These are phyloP conservation scores for Fusarium domesticum DNA, from an alignment of 2,329 filamentous ascomycete species.

Conservation along the genomic window DNA sequence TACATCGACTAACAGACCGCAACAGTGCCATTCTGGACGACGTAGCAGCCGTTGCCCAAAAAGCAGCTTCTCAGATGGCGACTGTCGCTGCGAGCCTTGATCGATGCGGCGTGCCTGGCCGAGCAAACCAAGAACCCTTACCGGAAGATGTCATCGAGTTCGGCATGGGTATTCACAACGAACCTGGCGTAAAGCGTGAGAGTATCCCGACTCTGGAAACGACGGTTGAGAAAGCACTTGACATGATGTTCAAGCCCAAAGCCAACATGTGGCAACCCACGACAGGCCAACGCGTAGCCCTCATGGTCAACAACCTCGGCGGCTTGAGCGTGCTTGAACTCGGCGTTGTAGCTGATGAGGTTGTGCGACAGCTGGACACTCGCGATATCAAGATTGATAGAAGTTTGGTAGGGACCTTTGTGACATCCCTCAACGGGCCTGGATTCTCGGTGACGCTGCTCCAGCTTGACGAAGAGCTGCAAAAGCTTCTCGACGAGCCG, in stretches of 20 bases:
- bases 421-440: slow-evolving; percentile 25
- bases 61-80: slow-evolving; percentile 24
- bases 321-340: slow-evolving; percentile 25
- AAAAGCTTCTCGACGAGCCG: slow-evolving; percentile 18
- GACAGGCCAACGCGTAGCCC: slow-evolving; percentile 12
- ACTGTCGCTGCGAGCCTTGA: slow-evolving; percentile 27
- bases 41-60: slow-evolving; percentile 16
- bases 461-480: slow-evolving; percentile 21
- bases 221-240: slow-evolving; percentile 17
- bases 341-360: slow-evolving; percentile 24
- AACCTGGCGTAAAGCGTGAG: slow-evolving; percentile 26
- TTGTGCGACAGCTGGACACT: slow-evolving; percentile 14
- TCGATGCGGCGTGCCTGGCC: slow-evolving; percentile 23
- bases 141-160: slow-evolving; percentile 22
- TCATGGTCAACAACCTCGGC: slow-evolving; percentile 28
- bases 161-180: slow-evolving; percentile 29
- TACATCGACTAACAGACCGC: slow-evolving; percentile 4
- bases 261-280: slow-evolving; percentile 23
- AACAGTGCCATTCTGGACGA: slow-evolving; percentile 17
- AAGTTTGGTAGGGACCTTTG: slow-evolving; percentile 22
- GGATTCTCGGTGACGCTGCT: slow-evolving; percentile 25
- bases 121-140: slow-evolving; percentile 19
- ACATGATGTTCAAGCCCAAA: slow-evolving; percentile 25
- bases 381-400: slow-evolving; percentile 13
- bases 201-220: slow-evolving; percentile 13